Evolutionary conservation across 75 land plant genomes (phyloP).

Genomic region (Selaginella moellendorffii): DNA sequence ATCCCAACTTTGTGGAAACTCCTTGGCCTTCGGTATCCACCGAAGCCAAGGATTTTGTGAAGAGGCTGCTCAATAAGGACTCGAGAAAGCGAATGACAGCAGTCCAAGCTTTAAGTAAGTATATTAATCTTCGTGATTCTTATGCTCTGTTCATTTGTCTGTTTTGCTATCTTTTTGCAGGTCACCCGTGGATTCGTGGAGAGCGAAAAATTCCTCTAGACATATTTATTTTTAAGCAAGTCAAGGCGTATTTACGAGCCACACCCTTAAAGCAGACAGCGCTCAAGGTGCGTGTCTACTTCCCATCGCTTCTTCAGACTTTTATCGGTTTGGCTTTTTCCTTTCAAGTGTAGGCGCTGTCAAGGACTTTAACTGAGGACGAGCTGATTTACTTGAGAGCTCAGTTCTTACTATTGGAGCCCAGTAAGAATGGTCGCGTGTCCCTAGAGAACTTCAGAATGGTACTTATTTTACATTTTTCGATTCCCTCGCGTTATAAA

Average conservation of each 20-base stretch:
- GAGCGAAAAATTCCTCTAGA: conserved; percentile 62
- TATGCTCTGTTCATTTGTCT: too few species aligned
- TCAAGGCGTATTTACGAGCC: conserved; percentile 66
- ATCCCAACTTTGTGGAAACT: conserved; percentile 59
- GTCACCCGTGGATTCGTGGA: conserved; percentile 64
- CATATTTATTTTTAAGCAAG: conserved; percentile 60
- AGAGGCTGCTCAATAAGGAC: conserved; percentile 58
- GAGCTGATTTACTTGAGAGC: conserved; percentile 53
- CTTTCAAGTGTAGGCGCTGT: conserved; percentile 68
- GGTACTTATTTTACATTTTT: too few species aligned
- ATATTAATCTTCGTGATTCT: background rate
- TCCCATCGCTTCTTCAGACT: background rate
- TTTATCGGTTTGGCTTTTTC: too few species aligned
- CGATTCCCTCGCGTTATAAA: too few species aligned
- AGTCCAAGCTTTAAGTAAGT: conserved; percentile 72
- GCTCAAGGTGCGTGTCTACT: conserved; percentile 41
- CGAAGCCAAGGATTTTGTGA: conserved; percentile 77
- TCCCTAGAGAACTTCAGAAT: conserved; percentile 44
- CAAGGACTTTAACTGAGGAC: conserved; percentile 62
- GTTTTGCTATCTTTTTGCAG: too few species aligned
- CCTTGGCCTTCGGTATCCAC: conserved; percentile 84
- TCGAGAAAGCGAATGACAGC: conserved; percentile 73
- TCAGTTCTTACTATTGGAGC: conserved; percentile 57
- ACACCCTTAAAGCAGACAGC: conserved; percentile 72
- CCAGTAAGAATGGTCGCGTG: conserved; percentile 52